Evolutionary conservation across 805 yeast genomes (phyloP).

Genomic region (Candida ponderosae): DNA sequence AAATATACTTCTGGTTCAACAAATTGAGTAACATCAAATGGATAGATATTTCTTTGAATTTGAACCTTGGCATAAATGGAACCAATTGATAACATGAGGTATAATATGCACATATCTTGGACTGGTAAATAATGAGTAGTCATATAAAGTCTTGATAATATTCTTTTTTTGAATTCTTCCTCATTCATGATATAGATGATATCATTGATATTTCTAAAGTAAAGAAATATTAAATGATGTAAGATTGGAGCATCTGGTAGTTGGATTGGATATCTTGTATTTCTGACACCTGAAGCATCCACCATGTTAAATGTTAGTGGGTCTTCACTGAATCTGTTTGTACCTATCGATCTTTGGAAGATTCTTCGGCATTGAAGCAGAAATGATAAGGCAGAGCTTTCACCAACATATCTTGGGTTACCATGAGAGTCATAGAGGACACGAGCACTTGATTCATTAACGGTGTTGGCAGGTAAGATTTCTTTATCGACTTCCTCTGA

Average conservation of each 20-base stretch:
- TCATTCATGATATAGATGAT: conserved; percentile 31
- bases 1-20: conserved; percentile 26
- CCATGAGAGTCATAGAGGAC: conserved; percentile 29
- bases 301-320: conserved; percentile 27
- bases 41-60: conserved; percentile 16
- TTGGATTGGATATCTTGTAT: conserved; percentile 12
- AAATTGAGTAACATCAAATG: conserved; percentile 14
- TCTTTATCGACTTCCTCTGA: conserved; percentile 4
- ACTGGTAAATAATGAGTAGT: conserved; percentile 20
- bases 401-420: conserved; percentile 31
- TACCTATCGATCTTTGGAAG: conserved; percentile 24
- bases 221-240: conserved; percentile 23
- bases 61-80: conserved; percentile 28
- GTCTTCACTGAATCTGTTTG: conserved; percentile 29
- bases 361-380: conserved; percentile 32
- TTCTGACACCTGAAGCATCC: conserved; percentile 17
- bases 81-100: conserved; percentile 33
- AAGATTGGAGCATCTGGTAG: conserved; percentile 25
- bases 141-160: neutral
- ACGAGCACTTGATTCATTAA: too few relatives aligned
- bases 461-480: too few relatives aligned
- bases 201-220: conserved; percentile 31
- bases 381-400: conserved; percentile 32
- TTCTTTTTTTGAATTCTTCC: conserved; percentile 21
- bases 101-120: conserved; percentile 25